phyloP scores from a whole-genome alignment of 148 eudicot species.

The Chenopodium suecicum region DNA sequence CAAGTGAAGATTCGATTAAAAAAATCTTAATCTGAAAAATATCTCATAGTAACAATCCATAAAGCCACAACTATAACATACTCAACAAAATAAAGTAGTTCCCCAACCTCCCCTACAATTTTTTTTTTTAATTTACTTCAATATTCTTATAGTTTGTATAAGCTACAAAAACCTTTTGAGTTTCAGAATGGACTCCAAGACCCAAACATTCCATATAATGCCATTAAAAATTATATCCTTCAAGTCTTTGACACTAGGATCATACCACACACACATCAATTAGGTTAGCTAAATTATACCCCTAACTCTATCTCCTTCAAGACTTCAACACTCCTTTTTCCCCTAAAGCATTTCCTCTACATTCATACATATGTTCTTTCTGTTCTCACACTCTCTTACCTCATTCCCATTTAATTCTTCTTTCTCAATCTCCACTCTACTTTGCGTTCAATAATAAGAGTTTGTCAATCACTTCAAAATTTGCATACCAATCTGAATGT shows the following conservation, averaged over 20 bases:
- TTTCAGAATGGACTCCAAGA: neutral
- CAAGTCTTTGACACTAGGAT: neutral
- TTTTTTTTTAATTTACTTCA: neutral
- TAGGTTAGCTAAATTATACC: neutral
- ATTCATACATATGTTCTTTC: neutral
- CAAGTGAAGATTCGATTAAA: too few relatives aligned
- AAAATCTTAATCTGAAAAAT: too few relatives aligned
- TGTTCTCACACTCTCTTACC: neutral
- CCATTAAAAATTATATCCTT: neutral
- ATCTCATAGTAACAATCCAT: too few relatives aligned
- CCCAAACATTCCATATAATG: neutral
- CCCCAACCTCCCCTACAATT: neutral
- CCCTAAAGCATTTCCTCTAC: neutral
- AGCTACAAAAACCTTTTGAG: neutral
- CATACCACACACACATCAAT: neutral
- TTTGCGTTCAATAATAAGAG: neutral
- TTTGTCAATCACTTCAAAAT: neutral
- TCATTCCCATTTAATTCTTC: neutral
- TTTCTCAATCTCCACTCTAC: neutral
- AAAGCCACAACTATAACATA: neutral
- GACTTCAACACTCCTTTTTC: neutral
- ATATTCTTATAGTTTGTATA: neutral
- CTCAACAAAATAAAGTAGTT: too few relatives aligned
- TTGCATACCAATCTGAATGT: neutral
- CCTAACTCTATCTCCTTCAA: neutral